phyloP scores from a whole-genome alignment of 306 rosid genomes.

The Corylus avellana region DNA sequence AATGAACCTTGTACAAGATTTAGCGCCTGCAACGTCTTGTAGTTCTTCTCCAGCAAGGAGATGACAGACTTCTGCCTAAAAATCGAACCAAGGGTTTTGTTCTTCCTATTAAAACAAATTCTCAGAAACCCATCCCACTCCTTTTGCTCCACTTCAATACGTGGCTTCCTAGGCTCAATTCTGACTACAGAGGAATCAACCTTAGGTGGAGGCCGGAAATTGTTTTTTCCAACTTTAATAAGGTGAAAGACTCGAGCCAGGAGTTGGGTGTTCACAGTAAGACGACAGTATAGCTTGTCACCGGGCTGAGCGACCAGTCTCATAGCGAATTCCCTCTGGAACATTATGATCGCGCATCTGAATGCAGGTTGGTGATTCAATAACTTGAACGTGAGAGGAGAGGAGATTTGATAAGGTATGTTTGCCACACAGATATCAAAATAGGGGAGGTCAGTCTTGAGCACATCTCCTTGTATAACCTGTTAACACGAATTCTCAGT shows the following conservation, averaged over 20 bases:
- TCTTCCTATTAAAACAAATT: constrained; percentile 82
- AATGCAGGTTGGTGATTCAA: constrained; percentile 74
- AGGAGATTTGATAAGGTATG: constrained; percentile 93
- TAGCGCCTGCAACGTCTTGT: constrained; percentile 65
- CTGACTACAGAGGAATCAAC: constrained; percentile 91
- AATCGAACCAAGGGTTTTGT: constrained; percentile 87
- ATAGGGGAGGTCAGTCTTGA: constrained; percentile 84
- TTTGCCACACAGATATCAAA: constrained; percentile 93
- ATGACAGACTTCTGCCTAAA: constrained; percentile 86
- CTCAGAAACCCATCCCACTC: constrained; percentile 95
- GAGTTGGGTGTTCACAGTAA: constrained; percentile 82
- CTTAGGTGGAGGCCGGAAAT: constrained; percentile 90
- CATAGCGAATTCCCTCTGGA: constrained; percentile 94
- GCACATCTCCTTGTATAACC: constrained; percentile 89
- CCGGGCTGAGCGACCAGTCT: constrained; percentile 94
- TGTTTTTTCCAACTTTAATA: constrained; percentile 89
- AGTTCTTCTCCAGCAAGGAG: constrained; percentile 76
- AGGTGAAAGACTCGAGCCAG: constrained; percentile 84
- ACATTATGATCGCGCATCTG: constrained; percentile 93
- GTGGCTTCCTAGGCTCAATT: constrained; percentile 84
- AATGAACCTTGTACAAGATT: constrained; percentile 38
- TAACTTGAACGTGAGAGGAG: constrained; percentile 96
- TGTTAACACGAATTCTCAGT: constrained; percentile 23
- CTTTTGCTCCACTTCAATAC: constrained; percentile 67
- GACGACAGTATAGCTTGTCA: constrained; percentile 89